phyloP scores from a whole-genome alignment of 1,139 yeast genomes.

The Lipomyces yarrowii region DNA sequence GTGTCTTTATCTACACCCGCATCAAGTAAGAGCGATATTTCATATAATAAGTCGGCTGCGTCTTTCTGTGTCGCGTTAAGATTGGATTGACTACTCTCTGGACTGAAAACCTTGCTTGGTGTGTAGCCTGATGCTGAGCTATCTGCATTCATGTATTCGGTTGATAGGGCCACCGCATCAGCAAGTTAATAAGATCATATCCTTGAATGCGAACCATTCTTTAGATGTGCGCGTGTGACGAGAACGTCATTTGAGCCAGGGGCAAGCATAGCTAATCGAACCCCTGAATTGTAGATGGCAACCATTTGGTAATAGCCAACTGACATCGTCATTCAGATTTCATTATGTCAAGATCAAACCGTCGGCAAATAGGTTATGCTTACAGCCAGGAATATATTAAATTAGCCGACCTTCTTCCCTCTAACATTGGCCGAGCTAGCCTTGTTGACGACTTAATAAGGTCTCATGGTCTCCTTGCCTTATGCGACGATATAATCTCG shows the following conservation, averaged over 20 bases:
- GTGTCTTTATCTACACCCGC: slow-evolving; percentile 24
- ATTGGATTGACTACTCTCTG: background rate
- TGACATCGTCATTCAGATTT: background rate
- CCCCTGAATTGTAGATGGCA: background rate
- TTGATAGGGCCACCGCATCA: background rate
- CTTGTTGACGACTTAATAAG: slow-evolving; percentile 48
- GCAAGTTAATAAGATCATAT: background rate
- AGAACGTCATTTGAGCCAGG: background rate
- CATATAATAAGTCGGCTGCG: slow-evolving; percentile 14
- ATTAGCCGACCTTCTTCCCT: slow-evolving; percentile 53
- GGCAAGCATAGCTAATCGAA: too few relatives aligned
- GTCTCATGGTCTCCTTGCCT: slow-evolving; percentile 48
- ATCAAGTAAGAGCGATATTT: slow-evolving; percentile 29
- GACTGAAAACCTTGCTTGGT: background rate
- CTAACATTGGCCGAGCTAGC: slow-evolving; percentile 56
- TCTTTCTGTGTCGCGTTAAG: background rate
- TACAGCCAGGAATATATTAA: slow-evolving; percentile 41
- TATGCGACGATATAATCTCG: slow-evolving; percentile 25
- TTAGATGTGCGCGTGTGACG: background rate
- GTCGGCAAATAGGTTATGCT: slow-evolving; percentile 36
- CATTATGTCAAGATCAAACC: background rate
- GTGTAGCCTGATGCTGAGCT: background rate
- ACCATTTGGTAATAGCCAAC: background rate
- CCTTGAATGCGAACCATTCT: background rate
- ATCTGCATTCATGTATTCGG: background rate